Conservation (phyloP, 345 rosid species). For the Populus davidiana region DNA sequence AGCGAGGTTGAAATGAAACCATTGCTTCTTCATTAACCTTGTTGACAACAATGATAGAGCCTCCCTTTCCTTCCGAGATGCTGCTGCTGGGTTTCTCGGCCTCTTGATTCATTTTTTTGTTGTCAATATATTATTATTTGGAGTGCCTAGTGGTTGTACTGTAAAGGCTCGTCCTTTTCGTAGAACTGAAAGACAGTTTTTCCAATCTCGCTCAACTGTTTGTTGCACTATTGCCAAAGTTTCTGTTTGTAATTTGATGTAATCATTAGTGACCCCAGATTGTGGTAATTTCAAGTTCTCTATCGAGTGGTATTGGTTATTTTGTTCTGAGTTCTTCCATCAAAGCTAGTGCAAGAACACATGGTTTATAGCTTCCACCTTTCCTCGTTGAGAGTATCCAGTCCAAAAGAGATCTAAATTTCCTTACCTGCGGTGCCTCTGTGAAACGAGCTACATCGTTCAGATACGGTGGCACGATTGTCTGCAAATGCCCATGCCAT, state of each 20-base stretch:
- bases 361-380: too few relatives aligned
- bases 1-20: slow-evolving; percentile 10
- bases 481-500: too few relatives aligned
- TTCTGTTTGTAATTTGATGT: neutral
- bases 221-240: neutral
- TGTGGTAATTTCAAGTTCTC: too few relatives aligned
- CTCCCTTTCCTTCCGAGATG: neutral
- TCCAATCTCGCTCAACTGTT: neutral
- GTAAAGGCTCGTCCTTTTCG: slow-evolving; percentile 23
- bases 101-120: slow-evolving; percentile 11
- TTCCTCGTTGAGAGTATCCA: too few relatives aligned
- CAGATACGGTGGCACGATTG: too few relatives aligned
- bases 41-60: slow-evolving; percentile 16
- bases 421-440: too few relatives aligned
- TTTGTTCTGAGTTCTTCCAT: too few relatives aligned
- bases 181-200: slow-evolving; percentile 2
- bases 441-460: too few relatives aligned
- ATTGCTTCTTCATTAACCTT: neutral
- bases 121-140: slow-evolving; percentile 28
- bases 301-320: too few relatives aligned
- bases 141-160: slow-evolving; percentile 23
- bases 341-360: too few relatives aligned
- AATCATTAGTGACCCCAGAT: neutral
- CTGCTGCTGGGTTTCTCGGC: slow-evolving; percentile 15
- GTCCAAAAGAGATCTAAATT: too few relatives aligned